Conservation (phyloP, 768 basidiomycete genomes). For the Filobasidium floriforme region DNA sequence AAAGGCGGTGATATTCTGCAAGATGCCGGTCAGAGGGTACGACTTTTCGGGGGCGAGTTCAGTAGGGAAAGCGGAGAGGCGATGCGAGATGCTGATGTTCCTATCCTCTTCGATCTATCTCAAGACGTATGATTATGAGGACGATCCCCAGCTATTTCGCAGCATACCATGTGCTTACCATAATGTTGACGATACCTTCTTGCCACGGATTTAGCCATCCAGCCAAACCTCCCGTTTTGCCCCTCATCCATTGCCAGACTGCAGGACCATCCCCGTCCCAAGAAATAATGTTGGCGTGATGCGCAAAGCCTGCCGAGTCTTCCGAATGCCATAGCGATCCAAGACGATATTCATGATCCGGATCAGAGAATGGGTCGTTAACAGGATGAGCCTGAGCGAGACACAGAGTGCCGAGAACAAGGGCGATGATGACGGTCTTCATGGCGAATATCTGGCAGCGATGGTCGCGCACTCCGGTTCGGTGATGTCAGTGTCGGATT, state of each 20-base stretch:
- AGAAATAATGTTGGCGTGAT: not conserved
- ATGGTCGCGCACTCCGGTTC: no score
- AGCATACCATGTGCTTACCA: constrained; percentile 7
- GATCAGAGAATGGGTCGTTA: constrained; percentile 2
- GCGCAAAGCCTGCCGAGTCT: not conserved
- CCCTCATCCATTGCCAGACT: constrained; percentile 2
- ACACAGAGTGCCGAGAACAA: not conserved
- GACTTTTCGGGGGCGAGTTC: constrained; percentile 16
- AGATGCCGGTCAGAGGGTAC: constrained; percentile 12
- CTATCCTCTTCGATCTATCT: constrained; percentile 11
- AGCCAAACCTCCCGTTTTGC: constrained; percentile 11
- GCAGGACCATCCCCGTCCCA: constrained; percentile 6
- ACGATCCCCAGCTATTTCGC: not conserved
- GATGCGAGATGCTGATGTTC: constrained; percentile 39
- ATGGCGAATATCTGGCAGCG: not conserved
- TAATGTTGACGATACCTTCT: constrained; percentile 17
- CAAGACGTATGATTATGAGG: not conserved
- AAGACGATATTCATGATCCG: constrained; percentile 1
- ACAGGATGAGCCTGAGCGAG: constrained; percentile 1
- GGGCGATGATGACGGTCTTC: not conserved
- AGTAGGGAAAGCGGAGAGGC: constrained; percentile 40
- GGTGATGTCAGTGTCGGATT: no score
- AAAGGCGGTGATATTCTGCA: constrained; percentile 17
- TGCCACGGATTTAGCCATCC: constrained; percentile 22
- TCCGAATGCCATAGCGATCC: constrained; percentile 9